These are phyloP conservation scores for Pistacia integerrima DNA, from an alignment of 345 rosid species.

Conservation along the genomic window DNA sequence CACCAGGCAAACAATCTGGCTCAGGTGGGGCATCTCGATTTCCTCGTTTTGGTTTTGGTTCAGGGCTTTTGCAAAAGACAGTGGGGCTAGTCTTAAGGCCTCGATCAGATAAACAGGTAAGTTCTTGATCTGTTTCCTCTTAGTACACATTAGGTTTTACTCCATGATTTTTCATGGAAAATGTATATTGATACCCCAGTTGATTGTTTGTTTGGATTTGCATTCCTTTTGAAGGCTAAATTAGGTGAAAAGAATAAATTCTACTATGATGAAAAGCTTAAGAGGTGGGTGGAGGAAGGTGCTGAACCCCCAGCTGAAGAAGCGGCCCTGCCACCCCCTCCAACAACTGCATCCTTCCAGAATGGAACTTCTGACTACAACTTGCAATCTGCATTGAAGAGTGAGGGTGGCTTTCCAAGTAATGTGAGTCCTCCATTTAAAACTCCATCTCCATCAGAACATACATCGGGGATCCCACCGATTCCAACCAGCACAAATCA, in stretches of 20 bases:
- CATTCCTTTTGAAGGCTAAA: conserved; percentile 71
- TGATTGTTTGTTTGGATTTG: conserved; percentile 28
- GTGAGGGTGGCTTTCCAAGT: conserved; percentile 52
- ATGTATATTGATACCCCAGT: neutral
- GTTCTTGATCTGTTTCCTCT: conserved; percentile 15
- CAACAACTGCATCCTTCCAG: conserved; percentile 63
- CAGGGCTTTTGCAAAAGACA: conserved; percentile 80
- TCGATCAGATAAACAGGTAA: conserved; percentile 79
- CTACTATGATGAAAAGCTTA: conserved; percentile 87
- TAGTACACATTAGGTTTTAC: conserved; percentile 7
- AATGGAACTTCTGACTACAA: conserved; percentile 69
- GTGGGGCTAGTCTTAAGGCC: conserved; percentile 80
- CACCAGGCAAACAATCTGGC: conserved; percentile 58
- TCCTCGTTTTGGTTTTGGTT: conserved; percentile 74
- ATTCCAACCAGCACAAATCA: conserved; percentile 78
- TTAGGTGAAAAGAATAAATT: conserved; percentile 88
- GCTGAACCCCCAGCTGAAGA: conserved; percentile 86
- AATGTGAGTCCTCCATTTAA: conserved; percentile 51
- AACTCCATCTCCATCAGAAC: conserved; percentile 53
- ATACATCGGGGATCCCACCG: conserved; percentile 74
- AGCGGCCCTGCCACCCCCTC: conserved; percentile 85
- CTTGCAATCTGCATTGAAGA: conserved; percentile 54
- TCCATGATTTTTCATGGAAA: conserved; percentile 1
- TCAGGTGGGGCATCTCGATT: conserved; percentile 68
- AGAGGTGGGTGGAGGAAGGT: conserved; percentile 99